A percentile compares a stretch with the other conserved stretches of the same genome.
Conservation (phyloP, 1,284 basidiomycete genomes). For the Leucoagaricus sp. region DNA sequence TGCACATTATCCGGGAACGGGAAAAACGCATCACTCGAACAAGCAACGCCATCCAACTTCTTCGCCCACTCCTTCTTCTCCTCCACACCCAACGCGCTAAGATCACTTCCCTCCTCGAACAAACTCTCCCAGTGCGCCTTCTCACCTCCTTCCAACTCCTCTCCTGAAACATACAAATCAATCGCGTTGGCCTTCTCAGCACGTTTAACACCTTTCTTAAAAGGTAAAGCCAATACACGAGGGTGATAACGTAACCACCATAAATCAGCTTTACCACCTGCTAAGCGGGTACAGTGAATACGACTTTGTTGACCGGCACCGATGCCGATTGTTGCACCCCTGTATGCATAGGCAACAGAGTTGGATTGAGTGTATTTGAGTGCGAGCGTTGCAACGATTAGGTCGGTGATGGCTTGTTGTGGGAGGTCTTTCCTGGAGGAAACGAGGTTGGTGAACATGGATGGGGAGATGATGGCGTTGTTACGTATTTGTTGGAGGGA, state of each 20-base stretch:
- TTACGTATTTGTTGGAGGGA: slow-evolving; percentile 92
- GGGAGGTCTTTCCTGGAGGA: slow-evolving; percentile 88
- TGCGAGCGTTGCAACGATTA: slow-evolving; percentile 94
- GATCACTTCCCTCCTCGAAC: slow-evolving; percentile 68
- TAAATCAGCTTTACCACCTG: slow-evolving; percentile 97
- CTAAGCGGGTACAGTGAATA: slow-evolving; percentile 98
- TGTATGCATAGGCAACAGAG: slow-evolving; percentile 95
- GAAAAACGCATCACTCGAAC: slow-evolving; percentile 98
- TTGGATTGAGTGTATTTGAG: slow-evolving; percentile 99
- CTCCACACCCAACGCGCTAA: slow-evolving; percentile 63
- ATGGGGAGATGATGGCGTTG: slow-evolving; percentile 83
- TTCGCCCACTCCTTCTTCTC: slow-evolving; percentile 78
- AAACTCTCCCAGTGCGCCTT: slow-evolving; percentile 89
- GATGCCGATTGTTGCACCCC: slow-evolving; percentile 92
- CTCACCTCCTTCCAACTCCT: slow-evolving; percentile 86
- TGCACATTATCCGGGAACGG: slow-evolving; percentile 99
- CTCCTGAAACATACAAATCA: slow-evolving; percentile 93
- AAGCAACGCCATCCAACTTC: slow-evolving; percentile 83
- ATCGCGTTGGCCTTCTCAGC: slow-evolving; percentile 99
- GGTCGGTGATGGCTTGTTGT: slow-evolving; percentile 73
- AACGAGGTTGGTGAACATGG: slow-evolving; percentile 88
- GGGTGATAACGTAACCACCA: slow-evolving; percentile 99
- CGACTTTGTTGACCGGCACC: slow-evolving; percentile 98
- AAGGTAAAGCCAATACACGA: slow-evolving; percentile 87
- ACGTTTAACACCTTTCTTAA: slow-evolving; percentile 97